Evolutionary conservation across 768 basidiomycete species (phyloP).

Genomic region (Pleurotus citrinopileatus): DNA sequence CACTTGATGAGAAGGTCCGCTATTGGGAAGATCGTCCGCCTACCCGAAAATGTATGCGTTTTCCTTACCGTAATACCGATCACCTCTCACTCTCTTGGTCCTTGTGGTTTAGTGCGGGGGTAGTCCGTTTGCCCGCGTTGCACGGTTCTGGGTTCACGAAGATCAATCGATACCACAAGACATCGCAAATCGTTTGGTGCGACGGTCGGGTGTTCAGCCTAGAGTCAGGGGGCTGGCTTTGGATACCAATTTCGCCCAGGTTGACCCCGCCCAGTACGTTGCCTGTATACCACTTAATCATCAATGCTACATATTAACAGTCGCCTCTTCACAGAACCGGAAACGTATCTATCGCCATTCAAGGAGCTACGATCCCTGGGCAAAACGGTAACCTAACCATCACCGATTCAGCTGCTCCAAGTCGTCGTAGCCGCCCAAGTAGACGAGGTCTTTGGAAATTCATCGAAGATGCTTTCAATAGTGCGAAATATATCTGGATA

Average conservation of each 20-base stretch:
- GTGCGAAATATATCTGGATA: too few species aligned
- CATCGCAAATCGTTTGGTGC: conserved; percentile 24
- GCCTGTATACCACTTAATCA: too few species aligned
- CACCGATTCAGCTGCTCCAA: conserved; percentile 8
- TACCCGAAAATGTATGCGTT: conserved; percentile 46
- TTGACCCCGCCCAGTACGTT: conserved; percentile 24
- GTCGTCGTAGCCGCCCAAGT: conserved; percentile 14
- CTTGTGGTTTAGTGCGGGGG: conserved; percentile 31
- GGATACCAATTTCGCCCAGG: conserved; percentile 33
- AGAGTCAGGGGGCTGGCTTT: conserved; percentile 37
- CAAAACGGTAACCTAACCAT: conserved; percentile 11
- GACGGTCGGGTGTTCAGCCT: conserved; percentile 30
- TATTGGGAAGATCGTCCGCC: conserved; percentile 47
- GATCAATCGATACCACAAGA: conserved; percentile 39
- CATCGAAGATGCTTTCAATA: conserved; percentile 14
- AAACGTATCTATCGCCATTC: conserved; percentile 11
- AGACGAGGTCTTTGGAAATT: conserved; percentile 15
- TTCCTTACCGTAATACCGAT: neutral
- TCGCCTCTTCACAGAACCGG: neutral
- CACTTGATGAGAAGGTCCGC: conserved; percentile 38
- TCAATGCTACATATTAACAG: too few species aligned
- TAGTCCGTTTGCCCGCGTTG: conserved; percentile 38
- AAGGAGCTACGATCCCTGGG: conserved; percentile 16
- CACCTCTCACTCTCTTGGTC: neutral
- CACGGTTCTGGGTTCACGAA: conserved; percentile 34